phyloP scores from a whole-genome alignment of 1,284 basidiomycete genomes.

The Ganoderma meredithae region DNA sequence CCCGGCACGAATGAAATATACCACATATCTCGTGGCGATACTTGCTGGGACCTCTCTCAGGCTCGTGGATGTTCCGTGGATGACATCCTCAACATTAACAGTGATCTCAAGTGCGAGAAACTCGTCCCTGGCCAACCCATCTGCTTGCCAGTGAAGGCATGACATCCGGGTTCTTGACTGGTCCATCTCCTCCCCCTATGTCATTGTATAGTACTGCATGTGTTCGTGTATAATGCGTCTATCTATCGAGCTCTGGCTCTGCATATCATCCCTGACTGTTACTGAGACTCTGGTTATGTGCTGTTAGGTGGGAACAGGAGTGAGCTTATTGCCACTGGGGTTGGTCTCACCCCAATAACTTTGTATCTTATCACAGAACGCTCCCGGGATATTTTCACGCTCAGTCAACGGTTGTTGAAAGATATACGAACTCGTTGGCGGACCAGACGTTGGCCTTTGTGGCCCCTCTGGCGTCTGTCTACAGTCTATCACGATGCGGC shows the following conservation, averaged over 20 bases:
- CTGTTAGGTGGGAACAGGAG: neutral
- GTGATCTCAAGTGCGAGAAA: constrained; percentile 59
- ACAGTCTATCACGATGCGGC: neutral
- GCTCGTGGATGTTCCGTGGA: constrained; percentile 61
- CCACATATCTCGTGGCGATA: constrained; percentile 65
- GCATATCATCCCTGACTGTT: neutral
- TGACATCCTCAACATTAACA: constrained; percentile 60
- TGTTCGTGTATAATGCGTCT: constrained; percentile 18
- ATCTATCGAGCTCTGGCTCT: neutral
- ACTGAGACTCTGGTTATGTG: too few relatives aligned
- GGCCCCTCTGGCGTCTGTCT: neutral
- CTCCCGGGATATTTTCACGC: neutral
- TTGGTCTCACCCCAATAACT: neutral
- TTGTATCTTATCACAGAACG: neutral
- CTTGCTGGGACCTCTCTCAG: constrained; percentile 72
- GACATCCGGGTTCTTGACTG: constrained; percentile 32
- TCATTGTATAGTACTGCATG: constrained; percentile 25
- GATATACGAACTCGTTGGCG: too few relatives aligned
- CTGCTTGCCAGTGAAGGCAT: constrained; percentile 47
- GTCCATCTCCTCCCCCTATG: neutral
- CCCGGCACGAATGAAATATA: constrained; percentile 57
- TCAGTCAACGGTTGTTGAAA: neutral
- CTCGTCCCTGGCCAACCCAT: constrained; percentile 66
- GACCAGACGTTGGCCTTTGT: too few relatives aligned
- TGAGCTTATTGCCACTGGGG: neutral